Evolutionary conservation across 2,329 filamentous ascomycete genomes (phyloP), one percentile per base, ranked within the genome.

Genomic region (Verruconis gallopava): DNA sequence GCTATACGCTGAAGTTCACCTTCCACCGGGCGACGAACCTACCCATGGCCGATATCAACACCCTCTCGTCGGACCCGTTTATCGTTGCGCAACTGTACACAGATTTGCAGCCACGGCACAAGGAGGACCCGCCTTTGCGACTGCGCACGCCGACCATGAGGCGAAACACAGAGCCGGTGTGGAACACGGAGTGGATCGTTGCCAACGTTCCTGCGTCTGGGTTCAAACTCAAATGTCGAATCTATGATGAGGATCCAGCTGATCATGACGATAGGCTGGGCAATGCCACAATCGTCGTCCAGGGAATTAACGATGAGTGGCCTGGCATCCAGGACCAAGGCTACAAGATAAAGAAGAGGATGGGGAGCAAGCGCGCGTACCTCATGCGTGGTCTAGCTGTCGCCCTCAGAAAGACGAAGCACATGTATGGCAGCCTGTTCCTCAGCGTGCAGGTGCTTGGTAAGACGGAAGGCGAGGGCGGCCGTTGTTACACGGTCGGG

Each of bases 241-340:
- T 96, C 14, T 93, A 88, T 61, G 89, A 96, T 54, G 89, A 96
- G 58, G 89, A 96, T 60, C 77, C 79, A 22, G 75, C 79, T 1
- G 84, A 95, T 56, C 76, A 81, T 49, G 82, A 96, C 55, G 89
- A 96, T 61, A 73, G 85, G 19, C 70, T 96, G 15, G 89, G 89
- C 9, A 93, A 91, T 54, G 84, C 85, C 3, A 85, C 85, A 37
- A 66, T 94, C 42, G 62, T 72, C 14, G 75, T 82, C 0, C 62
- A 69, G 9, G 55, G 62, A 2, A 56, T 94, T 4, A 66, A 66
- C 37, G 75, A 81, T 33, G 58, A 69, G 30, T 93, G 84, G 84
- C 51, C 64, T 5, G 83, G 82, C 0, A 72, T 88, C 39, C 69
- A 71, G 3, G 68, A 79, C 43, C 66, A 76, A 46, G 62, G 66